A percentile compares a stretch with the other conserved stretches of the same genome.
phyloP scores from a whole-genome alignment of 176 grass and related monocot genomes.

The Triticum aestivum region IWGSC_CS_RefSeq_v2.1 NC_057801.1:632391724-632392223 shows the following conservation, averaged over 20 bases:
- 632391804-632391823: not conserved
- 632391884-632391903: not conserved
- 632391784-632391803: not conserved
- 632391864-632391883: not conserved
- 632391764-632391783: slow-evolving; percentile 10
- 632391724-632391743: not conserved
- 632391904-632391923: not conserved
- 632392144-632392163: not conserved
- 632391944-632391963: slow-evolving; percentile 12
- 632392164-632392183: not conserved
- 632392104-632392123: not conserved
- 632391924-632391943: no score
- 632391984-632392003: slow-evolving; percentile 16
- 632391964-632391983: slow-evolving; percentile 15
- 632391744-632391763: not conserved
- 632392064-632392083: slow-evolving; percentile 10
- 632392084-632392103: not conserved
- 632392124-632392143: slow-evolving; percentile 9
- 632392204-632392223: not conserved
- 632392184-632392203: not conserved
- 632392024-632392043: not conserved
- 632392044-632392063: not conserved
- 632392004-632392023: slow-evolving; percentile 28
- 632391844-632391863: not conserved
- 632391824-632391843: not conserved